Percentiles rank a stretch among this genome's conserved stretches.
Conservation (phyloP, 495 filamentous ascomycete species). For the Beverwykella pulmonaria region DNA sequence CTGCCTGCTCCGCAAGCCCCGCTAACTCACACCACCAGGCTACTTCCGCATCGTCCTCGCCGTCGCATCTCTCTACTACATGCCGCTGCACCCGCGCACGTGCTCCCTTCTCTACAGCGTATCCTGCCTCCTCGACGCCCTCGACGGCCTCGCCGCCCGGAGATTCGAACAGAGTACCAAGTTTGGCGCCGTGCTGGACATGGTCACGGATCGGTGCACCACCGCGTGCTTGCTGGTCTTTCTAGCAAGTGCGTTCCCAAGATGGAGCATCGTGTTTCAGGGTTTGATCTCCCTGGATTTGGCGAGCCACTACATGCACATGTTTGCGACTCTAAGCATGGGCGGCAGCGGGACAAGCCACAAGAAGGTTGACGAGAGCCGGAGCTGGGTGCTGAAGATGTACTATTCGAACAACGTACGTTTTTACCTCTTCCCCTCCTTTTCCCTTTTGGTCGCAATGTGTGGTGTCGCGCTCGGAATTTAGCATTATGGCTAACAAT, state of each 20-base stretch:
- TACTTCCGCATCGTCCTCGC: slow-evolving; percentile 88
- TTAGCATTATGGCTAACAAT: slow-evolving; percentile 19
- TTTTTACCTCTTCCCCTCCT: slow-evolving; percentile 16
- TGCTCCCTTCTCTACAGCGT: slow-evolving; percentile 89
- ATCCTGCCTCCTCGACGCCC: slow-evolving; percentile 89
- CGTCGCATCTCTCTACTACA: slow-evolving; percentile 93
- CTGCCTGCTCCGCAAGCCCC: slow-evolving; percentile 14
- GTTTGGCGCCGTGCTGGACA: slow-evolving; percentile 95
- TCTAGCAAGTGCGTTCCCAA: slow-evolving; percentile 85
- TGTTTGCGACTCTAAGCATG: slow-evolving; percentile 90
- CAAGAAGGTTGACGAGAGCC: slow-evolving; percentile 83
- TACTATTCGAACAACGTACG: slow-evolving; percentile 96
- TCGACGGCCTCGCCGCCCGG: slow-evolving; percentile 90
- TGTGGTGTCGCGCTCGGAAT: not conserved
- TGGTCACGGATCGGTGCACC: slow-evolving; percentile 96
- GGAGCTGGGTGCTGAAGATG: slow-evolving; percentile 81
- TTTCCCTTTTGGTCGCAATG: not conserved
- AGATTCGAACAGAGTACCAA: slow-evolving; percentile 86
- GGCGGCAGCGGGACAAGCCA: slow-evolving; percentile 77
- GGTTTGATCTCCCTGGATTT: slow-evolving; percentile 86
- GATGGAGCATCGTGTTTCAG: slow-evolving; percentile 93
- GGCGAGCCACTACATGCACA: slow-evolving; percentile 97
- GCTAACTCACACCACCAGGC: slow-evolving; percentile 54
- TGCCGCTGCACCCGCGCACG: slow-evolving; percentile 94
- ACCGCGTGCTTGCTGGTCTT: slow-evolving; percentile 93